Evolutionary conservation across 2,329 filamentous ascomycete genomes (phyloP), one percentile per base, ranked within the genome.

Genomic region (Nothophaeocryptopus gaeumannii): DNA sequence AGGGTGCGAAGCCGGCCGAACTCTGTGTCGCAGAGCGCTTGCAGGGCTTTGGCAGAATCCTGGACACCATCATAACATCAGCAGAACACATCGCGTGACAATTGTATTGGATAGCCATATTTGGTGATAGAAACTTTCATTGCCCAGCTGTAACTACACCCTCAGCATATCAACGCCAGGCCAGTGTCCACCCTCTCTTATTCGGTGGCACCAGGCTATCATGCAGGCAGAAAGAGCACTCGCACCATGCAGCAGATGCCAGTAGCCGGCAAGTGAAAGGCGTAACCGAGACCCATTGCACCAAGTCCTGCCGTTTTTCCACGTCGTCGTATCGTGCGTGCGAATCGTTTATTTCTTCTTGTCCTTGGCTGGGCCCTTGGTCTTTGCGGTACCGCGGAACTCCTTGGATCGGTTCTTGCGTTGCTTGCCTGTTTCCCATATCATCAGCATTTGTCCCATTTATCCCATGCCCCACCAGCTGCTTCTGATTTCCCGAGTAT

Each of bases 341-440:
- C 58, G 58, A 60, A 36, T 38, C 58, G 55, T 61, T 60, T 68
- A 68, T 65, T 68, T 68, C 77, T 77, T 89, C 87, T 96, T 95
- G 85, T 95, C 93, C 78, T 87, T 83, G 81, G 85, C 84, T 74
- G 85, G 86, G 76, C 90, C 90, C 89, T 96, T 96, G 82, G 85
- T 85, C 89, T 99, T 99, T 72, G 90, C 92, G 70, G 89, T 95
- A 75, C 93, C 93, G 68, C 93, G 88, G 77, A 96, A 87, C 74
- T 92, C 93, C 90, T 99, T 97, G 79, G 88, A 85, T 77, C 92
- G 85, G 89, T 99, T 99, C 89, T 99, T 99, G 82, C 93, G 88
- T 82, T 97, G 93, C 84, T 99, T 99, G 86, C 92, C 92, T 97
- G 78, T 81, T 35, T 45, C 7, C 20, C 20, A 26, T 7, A 26